Evolutionary conservation across 805 yeast species (phyloP), one percentile per base, ranked within the genome.

Genomic region (Kuraishia molischiana): DNA sequence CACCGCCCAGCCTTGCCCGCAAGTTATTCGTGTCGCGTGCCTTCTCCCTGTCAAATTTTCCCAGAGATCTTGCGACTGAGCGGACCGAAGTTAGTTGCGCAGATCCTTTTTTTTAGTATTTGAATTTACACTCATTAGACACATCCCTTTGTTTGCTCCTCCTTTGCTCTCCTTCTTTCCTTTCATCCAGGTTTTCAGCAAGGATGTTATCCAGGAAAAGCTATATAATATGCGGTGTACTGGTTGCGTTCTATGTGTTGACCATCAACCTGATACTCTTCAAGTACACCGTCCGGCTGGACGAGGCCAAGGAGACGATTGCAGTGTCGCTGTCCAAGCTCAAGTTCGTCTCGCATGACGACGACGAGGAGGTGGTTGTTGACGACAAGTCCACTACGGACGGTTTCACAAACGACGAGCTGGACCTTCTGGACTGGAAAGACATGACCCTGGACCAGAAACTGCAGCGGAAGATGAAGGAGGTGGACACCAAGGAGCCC

Each of bases 381-480:
- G 11, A 8, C 26, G 26, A 22, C 10, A 8, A 8, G 11, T 11
- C 11, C 8, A n/a, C n/a, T n/a, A n/a, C n/a, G n/a, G n/a, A n/a
- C n/a, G n/a, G n/a, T n/a, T n/a, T n/a, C n/a, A n/a, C n/a, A n/a
- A n/a, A n/a, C n/a, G 67, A 69, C 31, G 17, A 9, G 6, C 5
- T 28, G 17, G 31, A 28, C 13, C 6, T 6, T 9, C 13, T 28
- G 14, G 8, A 9, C 6, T 28, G 31, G 31, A 28, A 32, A 13
- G 24, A 32, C 14, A 28, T 35, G 37, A 29, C 37, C 10, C 24
- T 28, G 9, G 32, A 29, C 4, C 26, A 35, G 13, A 35, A 29
- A 17, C 13, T 35, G 28, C n/a, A 14, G 28, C 21, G 15, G 19
- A 35, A 28, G 32, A n/a, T 29, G 9, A 10, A 18, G n/a, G 22